Evolutionary conservation across 345 rosid species (phyloP), one percentile per base, ranked within the genome.

Genomic region (Acer campestre): DNA sequence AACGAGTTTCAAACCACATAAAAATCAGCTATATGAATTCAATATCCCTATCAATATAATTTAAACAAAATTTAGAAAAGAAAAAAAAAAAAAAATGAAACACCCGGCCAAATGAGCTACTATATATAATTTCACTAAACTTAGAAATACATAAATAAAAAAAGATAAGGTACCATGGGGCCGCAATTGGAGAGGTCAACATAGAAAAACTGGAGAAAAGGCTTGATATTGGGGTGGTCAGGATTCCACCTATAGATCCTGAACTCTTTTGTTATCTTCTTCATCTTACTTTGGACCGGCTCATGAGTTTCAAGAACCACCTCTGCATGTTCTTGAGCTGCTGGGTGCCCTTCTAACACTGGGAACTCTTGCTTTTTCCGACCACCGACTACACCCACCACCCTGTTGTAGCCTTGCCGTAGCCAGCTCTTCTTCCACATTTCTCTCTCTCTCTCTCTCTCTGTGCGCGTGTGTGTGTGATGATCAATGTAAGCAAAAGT

Each of bases 201-300:
- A 13, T 66, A 75, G 80, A 67, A 89, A 62, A 94, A 87, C 35
- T 89, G 93, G 56, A 92, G 93, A 77, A 65, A 87, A 8, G 95
- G 95, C 73, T 84, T 93, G 42, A 27, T 68, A 78, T 79, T 75
- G 51, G 88, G 93, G 69, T 73, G 70, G 25, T 88, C 88, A 74
- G 94, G 91, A 75, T 67, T 88, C 91, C 91, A 90, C 80, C 94
- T 74, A 16, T 88, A 90, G 20, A 90, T 88, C 77, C 68, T 89
- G 76, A 94, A 92, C 87, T 92, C 95, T 55, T 88, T 91, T 7
- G 53, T 75, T 70, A 84, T 61, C 75, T 75, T 83, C 29, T 76
- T 73, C 58, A 67, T 44, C 61, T 58, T 79, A 14, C 53, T 23
- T 56, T 56, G 74, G 51, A 84, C 59, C 7, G 79, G 70, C 56